Conservation (phyloP, 1,284 basidiomycete genomes). For the Boletus sp. region DNA sequence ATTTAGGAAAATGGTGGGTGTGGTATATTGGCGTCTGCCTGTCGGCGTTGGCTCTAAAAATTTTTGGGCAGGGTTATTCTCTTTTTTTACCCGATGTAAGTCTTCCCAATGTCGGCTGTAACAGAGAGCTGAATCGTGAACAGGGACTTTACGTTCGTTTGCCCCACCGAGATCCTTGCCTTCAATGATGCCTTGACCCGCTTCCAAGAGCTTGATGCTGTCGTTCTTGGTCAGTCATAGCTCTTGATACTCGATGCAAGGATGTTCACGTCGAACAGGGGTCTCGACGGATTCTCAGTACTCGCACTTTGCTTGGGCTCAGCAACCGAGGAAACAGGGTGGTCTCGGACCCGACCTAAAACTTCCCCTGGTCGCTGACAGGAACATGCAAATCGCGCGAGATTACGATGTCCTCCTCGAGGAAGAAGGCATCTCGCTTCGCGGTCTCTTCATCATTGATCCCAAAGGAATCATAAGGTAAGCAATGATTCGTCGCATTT, state of each 20-base stretch:
- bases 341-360: slow-evolving; percentile 87
- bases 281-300: slow-evolving; percentile 88
- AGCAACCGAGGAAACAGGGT: slow-evolving; percentile 78
- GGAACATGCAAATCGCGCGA: slow-evolving; percentile 66
- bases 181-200: slow-evolving; percentile 84
- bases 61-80: slow-evolving; percentile 63
- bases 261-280: slow-evolving; percentile 41
- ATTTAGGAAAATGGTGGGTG: slow-evolving; percentile 80
- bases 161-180: slow-evolving; percentile 91
- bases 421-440: slow-evolving; percentile 83
- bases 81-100: slow-evolving; percentile 82
- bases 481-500: neutral
- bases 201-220: slow-evolving; percentile 75
- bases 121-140: neutral
- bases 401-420: slow-evolving; percentile 88
- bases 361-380: slow-evolving; percentile 78
- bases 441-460: slow-evolving; percentile 89
- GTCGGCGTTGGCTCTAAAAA: neutral
- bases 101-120: slow-evolving; percentile 5
- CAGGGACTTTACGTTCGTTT: slow-evolving; percentile 85
- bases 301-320: slow-evolving; percentile 87
- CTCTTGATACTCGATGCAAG: neutral
- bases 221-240: slow-evolving; percentile 66
- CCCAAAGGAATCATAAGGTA: slow-evolving; percentile 79
- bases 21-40: neutral